Evolutionary conservation across 2,329 filamentous ascomycete species (phyloP), one percentile per base, ranked within the genome.

Genomic region (Lachnum nothofagi): DNA sequence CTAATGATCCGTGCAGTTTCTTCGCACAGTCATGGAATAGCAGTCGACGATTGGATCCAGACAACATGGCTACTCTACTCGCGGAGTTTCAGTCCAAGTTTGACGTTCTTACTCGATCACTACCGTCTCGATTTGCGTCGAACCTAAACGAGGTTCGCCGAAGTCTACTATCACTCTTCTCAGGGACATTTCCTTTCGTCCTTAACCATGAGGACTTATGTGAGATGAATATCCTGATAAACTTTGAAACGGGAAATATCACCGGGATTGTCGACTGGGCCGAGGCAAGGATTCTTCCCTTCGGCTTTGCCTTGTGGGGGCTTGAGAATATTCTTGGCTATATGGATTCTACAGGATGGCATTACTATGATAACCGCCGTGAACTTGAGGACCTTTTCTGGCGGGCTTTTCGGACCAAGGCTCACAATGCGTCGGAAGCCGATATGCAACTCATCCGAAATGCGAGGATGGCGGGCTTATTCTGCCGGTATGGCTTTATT

Each of bases 181-280:
- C 14, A 4, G 24, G 14, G 17, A n/a, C 16, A 5, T 43, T 29
- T 23, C 41, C 24, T 17, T 19, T 33, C 14, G 41, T 43, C 17
- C 10, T 43, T 31, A 19, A 43, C 10, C 24, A 43, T n/a, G 24
- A 43, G 6, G 25, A 43, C 41, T 27, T 43, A 31, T 33, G 31
- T 8, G 24, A 43, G 25, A 43, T 12, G 17, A 43, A 43, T n/a
- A 23, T 43, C 25, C 25, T 31, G n/a, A 25, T 43, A 5, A 25
- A 43, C 16, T 24, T 31, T 31, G 27, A n/a, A 25, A 43, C 41
- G 10, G 24, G 24, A 17, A n/a, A 19, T 23, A 33, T 43, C 27
- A 43, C 41, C 33, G 48, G 50, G 19, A 35, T 49, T 29, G 42
- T 53, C 16, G 46, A 49, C 43, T 53, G 50, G 50, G 41, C 29